A percentile compares a stretch with the other conserved stretches of the same genome.
These are phyloP conservation scores for Saccharomyces eubayanus DNA, from an alignment of 805 yeast genomes.

Conservation along the genomic window DNA sequence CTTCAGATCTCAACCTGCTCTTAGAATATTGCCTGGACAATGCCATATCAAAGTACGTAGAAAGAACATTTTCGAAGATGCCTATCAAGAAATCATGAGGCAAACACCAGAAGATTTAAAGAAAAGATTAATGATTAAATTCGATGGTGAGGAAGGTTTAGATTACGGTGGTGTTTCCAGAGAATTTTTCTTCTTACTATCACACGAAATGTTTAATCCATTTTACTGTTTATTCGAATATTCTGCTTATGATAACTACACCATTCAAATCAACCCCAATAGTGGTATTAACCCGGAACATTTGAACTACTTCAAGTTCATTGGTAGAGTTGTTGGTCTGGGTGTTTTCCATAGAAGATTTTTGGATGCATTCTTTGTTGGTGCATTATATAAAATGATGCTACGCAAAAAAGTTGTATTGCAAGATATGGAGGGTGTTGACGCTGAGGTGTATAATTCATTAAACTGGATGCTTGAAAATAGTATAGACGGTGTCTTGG, in stretches of 20 bases:
- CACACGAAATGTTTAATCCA: constrained; percentile 98
- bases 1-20: constrained; percentile 96
- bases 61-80: constrained; percentile 92
- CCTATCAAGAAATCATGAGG: constrained; percentile 97
- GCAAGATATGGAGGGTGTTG: constrained; percentile 98
- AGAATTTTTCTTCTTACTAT: constrained; percentile 90
- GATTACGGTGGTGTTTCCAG: constrained; percentile 99
- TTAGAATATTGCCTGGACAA: constrained; percentile 95
- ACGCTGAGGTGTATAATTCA: constrained; percentile 91
- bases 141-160: constrained; percentile 98
- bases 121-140: constrained; percentile 94
- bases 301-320: constrained; percentile 92
- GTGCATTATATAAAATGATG: constrained; percentile 97
- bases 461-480: constrained; percentile 93
- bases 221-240: constrained; percentile 95
- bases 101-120: constrained; percentile 97
- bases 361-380: constrained; percentile 95
- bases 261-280: constrained; percentile 95
- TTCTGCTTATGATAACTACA: constrained; percentile 95
- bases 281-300: constrained; percentile 97
- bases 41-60: constrained; percentile 97
- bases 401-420: constrained; percentile 86
- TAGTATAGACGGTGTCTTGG: constrained; percentile 81
- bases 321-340: constrained; percentile 95
- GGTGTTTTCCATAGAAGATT: constrained; percentile 98